Evolutionary conservation across 2,329 filamentous ascomycete genomes (phyloP).

Genomic region (Pseudocercospora cruenta): DNA sequence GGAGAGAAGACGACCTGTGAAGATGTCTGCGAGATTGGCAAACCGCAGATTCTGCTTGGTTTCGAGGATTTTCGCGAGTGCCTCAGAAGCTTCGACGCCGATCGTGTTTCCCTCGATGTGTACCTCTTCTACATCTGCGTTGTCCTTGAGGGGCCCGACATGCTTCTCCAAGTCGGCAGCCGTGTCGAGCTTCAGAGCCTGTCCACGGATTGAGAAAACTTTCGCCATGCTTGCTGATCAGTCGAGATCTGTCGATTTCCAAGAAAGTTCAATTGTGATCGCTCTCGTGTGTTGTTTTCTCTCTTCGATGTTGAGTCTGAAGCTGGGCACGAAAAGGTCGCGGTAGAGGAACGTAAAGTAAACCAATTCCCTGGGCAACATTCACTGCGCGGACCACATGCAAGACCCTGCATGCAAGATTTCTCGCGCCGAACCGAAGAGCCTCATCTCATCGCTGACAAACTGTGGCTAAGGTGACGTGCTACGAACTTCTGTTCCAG

Average conservation of each 20-base stretch:
- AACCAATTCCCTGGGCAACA: not conserved
- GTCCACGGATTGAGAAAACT: slow-evolving; percentile 88
- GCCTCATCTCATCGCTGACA: slow-evolving; percentile 13
- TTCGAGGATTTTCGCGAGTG: slow-evolving; percentile 78
- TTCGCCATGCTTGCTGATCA: slow-evolving; percentile 60
- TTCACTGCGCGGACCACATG: slow-evolving; percentile 1
- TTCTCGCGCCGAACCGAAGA: slow-evolving; percentile 7
- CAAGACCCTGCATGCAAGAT: not conserved
- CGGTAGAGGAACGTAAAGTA: not conserved
- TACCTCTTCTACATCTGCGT: slow-evolving; percentile 80
- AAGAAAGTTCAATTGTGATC: not conserved
- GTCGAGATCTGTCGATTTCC: not conserved
- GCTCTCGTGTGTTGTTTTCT: not conserved
- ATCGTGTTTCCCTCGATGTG: slow-evolving; percentile 88
- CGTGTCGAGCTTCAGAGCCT: slow-evolving; percentile 87
- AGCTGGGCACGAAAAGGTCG: slow-evolving; percentile 1
- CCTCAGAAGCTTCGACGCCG: slow-evolving; percentile 83
- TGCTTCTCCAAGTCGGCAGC: slow-evolving; percentile 84
- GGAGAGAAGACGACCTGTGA: slow-evolving; percentile 87
- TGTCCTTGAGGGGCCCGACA: slow-evolving; percentile 73
- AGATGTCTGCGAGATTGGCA: slow-evolving; percentile 95
- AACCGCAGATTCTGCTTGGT: slow-evolving; percentile 75
- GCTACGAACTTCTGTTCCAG: not conserved
- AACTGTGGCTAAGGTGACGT: slow-evolving; percentile 12
- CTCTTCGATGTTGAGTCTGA: not conserved